Conservation (phyloP, 2,329 filamentous ascomycete species). For the Claviceps sp. region DNA sequence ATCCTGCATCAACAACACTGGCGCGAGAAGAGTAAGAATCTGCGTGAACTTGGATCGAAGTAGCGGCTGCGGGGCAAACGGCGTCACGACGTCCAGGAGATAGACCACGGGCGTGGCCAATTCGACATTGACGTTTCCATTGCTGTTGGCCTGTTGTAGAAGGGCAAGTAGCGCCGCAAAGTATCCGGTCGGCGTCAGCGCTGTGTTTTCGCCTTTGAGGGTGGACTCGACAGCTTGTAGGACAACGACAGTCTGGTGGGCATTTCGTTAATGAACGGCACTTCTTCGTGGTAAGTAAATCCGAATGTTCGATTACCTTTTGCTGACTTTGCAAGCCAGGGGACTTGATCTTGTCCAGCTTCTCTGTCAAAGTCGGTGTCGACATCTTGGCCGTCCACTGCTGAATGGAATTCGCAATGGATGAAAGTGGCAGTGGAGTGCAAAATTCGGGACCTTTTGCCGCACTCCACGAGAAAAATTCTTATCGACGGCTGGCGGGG, state of each 20-base stretch:
- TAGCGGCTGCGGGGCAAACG: constrained; percentile 70
- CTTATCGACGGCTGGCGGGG: constrained; percentile 11
- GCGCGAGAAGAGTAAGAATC: constrained; percentile 76
- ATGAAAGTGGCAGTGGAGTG: not conserved
- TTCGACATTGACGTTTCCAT: constrained; percentile 63
- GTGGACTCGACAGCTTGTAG: constrained; percentile 88
- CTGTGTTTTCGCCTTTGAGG: constrained; percentile 73
- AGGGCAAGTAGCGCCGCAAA: constrained; percentile 90
- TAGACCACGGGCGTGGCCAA: constrained; percentile 81
- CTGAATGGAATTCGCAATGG: not conserved
- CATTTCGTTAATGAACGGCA: not conserved
- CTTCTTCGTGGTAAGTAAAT: not conserved
- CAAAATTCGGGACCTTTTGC: constrained; percentile 3
- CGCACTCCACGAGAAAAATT: constrained; percentile 9
- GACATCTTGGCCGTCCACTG: constrained; percentile 16
- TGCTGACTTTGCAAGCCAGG: constrained; percentile 93
- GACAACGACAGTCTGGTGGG: constrained; percentile 60
- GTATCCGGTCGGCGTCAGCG: constrained; percentile 77
- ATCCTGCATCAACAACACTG: constrained; percentile 64
- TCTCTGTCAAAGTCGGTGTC: constrained; percentile 58
- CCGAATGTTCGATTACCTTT: constrained; percentile 44
- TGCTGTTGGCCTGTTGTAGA: constrained; percentile 60
- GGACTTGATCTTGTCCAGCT: constrained; percentile 92
- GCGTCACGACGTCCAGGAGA: constrained; percentile 83
- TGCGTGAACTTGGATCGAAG: constrained; percentile 91